phyloP scores from a whole-genome alignment of 768 basidiomycete genomes.

The Cystobasidium tubakii region DNA sequence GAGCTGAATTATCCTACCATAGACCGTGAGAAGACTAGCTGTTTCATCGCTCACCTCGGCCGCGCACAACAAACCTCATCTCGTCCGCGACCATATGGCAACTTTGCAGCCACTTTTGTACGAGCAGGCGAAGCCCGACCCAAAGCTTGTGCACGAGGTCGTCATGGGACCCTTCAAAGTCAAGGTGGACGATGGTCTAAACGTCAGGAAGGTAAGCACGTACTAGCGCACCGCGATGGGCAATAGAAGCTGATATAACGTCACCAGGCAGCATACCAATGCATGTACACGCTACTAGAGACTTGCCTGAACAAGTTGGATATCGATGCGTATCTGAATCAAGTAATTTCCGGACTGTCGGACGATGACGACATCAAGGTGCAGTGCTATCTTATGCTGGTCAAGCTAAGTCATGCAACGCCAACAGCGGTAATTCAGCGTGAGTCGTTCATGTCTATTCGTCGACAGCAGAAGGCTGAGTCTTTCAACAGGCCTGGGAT shows the following conservation, averaged over 20 bases:
- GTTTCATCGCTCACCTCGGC: conserved; percentile 88
- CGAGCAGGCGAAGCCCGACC: conserved; percentile 60
- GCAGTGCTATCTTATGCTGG: conserved; percentile 88
- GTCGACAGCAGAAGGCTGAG: too few species aligned
- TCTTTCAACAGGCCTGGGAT: conserved; percentile 57
- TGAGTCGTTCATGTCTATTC: conserved; percentile 20
- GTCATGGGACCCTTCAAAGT: conserved; percentile 98
- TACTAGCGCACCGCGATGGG: background rate
- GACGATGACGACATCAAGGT: conserved; percentile 98
- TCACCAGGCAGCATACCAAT: conserved; percentile 78
- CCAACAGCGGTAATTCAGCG: conserved; percentile 75
- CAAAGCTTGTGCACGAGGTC: conserved; percentile 72
- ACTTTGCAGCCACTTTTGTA: conserved; percentile 75
- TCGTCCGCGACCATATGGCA: conserved; percentile 75
- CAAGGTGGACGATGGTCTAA: conserved; percentile 92
- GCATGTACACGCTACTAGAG: conserved; percentile 88
- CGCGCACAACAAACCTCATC: conserved; percentile 85
- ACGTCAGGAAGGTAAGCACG: conserved; percentile 64
- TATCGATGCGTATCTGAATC: conserved; percentile 72
- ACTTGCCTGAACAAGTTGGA: conserved; percentile 85
- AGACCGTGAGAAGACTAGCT: conserved; percentile 86
- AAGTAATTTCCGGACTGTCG: conserved; percentile 71
- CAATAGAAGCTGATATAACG: background rate
- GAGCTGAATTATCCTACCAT: background rate
- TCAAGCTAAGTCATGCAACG: conserved; percentile 78